Evolutionary conservation across 352 stramenopile species (phyloP), one percentile per base, ranked within the genome.

Genomic region (Phytophthora brassicae): DNA sequence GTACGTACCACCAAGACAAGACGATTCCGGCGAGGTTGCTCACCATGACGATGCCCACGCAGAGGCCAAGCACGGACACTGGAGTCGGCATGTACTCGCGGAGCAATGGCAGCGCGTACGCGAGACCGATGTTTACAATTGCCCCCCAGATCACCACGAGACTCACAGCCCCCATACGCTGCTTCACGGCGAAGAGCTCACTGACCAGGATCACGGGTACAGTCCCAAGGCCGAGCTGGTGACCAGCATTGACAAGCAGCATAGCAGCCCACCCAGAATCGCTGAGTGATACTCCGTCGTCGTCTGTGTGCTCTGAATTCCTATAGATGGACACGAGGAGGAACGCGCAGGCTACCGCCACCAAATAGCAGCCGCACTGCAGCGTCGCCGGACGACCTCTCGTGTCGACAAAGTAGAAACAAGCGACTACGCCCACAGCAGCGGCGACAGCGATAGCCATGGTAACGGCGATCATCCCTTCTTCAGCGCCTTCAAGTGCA

Each of bases 171-270:
- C 79, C 72, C 24, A 89, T 61, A 3, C 84, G 82, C 38, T 89
- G 77, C 43, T 74, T 75, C 11, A 79, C 84, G 3, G 82, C 75
- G 58, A 94, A 94, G 4, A 94, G 64, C 60, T 94, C 84, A 36
- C 82, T 88, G 16, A 77, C 61, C 19, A 89, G 50, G 24, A 94
- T 72, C 19, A 86, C 39, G 1, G 84, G 81, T 5, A 79, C 71
- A 28, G 90, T 58, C 2, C 77, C 82, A 6, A 92, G 65, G 3
- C 84, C 82, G 20, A 92, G 73, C 33, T 90, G 69, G 42, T 90
- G 79, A 3, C 82, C 82, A 5, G 78, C 82, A 24, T 78, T 80
- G 43, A 86, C 74, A 13, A 94, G 69, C 48, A 92, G 53, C 53
- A 91, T 65, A 0, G 81, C 67, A 4, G 85, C 85, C 43, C 77